Percentiles rank a stretch among this genome's conserved stretches.
Conservation (phyloP, 495 filamentous ascomycete genomes). For the Venustampulla echinocandica region DNA sequence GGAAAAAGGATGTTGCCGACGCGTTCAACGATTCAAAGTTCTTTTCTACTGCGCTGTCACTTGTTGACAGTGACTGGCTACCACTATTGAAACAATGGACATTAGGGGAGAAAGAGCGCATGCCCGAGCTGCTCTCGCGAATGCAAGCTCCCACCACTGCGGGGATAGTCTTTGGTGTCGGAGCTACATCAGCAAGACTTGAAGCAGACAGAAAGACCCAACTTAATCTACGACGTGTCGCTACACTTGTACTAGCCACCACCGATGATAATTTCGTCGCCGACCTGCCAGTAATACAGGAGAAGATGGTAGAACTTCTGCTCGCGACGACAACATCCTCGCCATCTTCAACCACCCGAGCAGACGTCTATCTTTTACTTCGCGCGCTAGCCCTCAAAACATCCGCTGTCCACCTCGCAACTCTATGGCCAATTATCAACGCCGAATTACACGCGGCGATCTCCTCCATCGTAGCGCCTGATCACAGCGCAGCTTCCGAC, state of each 20-base stretch:
- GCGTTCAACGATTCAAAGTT: conserved; percentile 86
- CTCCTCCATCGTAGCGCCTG: conserved; percentile 60
- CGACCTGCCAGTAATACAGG: conserved; percentile 62
- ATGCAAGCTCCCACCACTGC: conserved; percentile 84
- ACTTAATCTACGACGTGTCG: conserved; percentile 77
- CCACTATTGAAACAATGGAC: conserved; percentile 75
- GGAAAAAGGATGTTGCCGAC: conserved; percentile 88
- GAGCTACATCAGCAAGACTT: conserved; percentile 83
- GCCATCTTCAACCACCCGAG: conserved; percentile 79
- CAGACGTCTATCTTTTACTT: conserved; percentile 83
- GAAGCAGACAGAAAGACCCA: conserved; percentile 93
- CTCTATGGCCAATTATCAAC: conserved; percentile 85
- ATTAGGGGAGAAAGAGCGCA: conserved; percentile 75
- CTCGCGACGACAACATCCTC: conserved; percentile 82
- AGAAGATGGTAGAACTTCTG: conserved; percentile 80
- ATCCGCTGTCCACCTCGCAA: conserved; percentile 66
- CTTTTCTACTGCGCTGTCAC: conserved; percentile 52
- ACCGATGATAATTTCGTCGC: conserved; percentile 68
- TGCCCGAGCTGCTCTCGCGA: conserved; percentile 69
- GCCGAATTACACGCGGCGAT: conserved; percentile 77
- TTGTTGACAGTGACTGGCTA: conserved; percentile 71
- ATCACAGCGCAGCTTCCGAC: conserved; percentile 51
- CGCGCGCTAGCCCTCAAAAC: conserved; percentile 70
- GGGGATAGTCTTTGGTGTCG: conserved; percentile 95
- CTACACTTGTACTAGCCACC: conserved; percentile 65